Evolutionary conservation across 441 rosid genomes (phyloP).

Genomic region (Populus trichocarpa): DNA sequence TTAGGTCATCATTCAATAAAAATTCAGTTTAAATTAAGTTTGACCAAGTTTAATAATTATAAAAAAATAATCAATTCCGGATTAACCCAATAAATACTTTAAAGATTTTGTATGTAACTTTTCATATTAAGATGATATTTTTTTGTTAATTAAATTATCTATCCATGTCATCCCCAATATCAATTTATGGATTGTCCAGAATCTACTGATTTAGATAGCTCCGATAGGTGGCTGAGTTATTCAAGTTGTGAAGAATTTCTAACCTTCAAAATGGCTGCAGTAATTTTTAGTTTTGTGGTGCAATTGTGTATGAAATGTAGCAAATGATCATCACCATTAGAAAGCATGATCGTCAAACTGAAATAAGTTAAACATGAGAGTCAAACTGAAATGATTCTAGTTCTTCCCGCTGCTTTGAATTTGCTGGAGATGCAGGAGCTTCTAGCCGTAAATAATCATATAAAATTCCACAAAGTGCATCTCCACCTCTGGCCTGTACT

Average conservation of each 20-base stretch:
- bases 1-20: no score
- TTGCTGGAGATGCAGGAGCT: constrained; percentile 23
- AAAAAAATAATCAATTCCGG: neutral
- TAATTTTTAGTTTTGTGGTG: neutral
- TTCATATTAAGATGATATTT: neutral
- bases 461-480: no score
- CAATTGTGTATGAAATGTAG: neutral
- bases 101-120: constrained; percentile 9
- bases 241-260: neutral
- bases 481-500: neutral
- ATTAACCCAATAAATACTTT: no score
- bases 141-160: neutral
- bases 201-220: neutral
- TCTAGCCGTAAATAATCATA: constrained; percentile 38
- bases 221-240: neutral
- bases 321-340: neutral
- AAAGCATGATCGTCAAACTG: neutral
- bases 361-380: constrained; percentile 1
- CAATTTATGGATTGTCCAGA: neutral
- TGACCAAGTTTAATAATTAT: no score
- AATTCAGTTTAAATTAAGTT: no score
- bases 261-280: neutral
- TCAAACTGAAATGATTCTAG: constrained; percentile 7
- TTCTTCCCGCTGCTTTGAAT: constrained; percentile 4
- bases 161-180: neutral